These are phyloP conservation scores for Acrasis kona DNA, from an alignment of 78 protist species.

Conservation along the genomic window DNA sequence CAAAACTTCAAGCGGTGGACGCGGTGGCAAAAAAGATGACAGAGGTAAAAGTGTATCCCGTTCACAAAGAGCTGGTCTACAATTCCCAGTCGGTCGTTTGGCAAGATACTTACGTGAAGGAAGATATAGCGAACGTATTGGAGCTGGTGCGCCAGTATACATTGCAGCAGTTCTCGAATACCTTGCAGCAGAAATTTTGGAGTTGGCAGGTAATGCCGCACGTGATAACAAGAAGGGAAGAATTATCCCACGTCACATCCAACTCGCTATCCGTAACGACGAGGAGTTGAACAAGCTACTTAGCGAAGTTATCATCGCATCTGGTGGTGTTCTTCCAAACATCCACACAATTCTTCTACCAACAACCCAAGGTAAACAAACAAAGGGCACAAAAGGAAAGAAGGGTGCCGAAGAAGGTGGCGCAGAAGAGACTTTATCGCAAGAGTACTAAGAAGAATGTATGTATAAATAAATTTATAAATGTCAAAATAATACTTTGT, in stretches of 20 bases:
- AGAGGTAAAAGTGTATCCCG: background rate
- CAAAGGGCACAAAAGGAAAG: background rate
- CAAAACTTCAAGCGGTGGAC: too few relatives aligned
- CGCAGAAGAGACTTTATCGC: background rate
- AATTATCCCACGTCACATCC: conserved; percentile 92
- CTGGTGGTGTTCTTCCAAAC: conserved; percentile 95
- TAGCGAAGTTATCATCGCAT: conserved; percentile 74
- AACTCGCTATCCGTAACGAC: conserved; percentile 91
- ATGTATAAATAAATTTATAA: background rate
- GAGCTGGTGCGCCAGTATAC: conserved; percentile 88
- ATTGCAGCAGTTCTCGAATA: conserved; percentile 96
- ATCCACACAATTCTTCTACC: conserved; percentile 49
- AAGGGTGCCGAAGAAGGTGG: background rate
- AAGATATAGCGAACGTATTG: conserved; percentile 57
- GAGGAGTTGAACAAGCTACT: conserved; percentile 90
- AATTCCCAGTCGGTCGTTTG: conserved; percentile 22
- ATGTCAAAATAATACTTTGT: too few relatives aligned
- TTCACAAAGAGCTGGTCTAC: conserved; percentile 16
- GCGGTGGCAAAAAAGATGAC: background rate
- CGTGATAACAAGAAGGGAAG: conserved; percentile 74
- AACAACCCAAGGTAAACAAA: background rate
- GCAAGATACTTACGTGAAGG: background rate
- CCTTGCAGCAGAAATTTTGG: conserved; percentile 89
- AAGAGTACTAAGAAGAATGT: background rate
- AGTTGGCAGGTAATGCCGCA: conserved; percentile 91